These are phyloP conservation scores for Lentinula sp. DNA, from an alignment of 768 basidiomycete genomes.

Conservation along the genomic window DNA sequence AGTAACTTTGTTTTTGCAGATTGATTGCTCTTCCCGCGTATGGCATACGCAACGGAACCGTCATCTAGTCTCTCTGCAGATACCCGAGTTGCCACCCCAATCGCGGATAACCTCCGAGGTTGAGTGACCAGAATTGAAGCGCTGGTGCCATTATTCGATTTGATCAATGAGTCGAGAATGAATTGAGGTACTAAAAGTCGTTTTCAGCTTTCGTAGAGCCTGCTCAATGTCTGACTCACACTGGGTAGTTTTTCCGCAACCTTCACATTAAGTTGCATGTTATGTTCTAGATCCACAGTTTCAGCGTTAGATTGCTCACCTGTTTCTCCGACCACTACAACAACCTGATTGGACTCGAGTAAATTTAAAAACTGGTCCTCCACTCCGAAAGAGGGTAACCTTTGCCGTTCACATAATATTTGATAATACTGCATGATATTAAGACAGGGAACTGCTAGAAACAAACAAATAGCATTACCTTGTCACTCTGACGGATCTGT, in stretches of 20 bases:
- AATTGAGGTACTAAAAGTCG: constrained; percentile 72
- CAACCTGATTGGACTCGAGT: constrained; percentile 55
- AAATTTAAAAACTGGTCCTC: constrained; percentile 55
- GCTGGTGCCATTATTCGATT: constrained; percentile 48
- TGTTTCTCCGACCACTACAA: constrained; percentile 89
- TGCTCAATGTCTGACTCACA: constrained; percentile 30
- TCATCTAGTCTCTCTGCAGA: constrained; percentile 74
- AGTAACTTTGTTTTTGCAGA: constrained; percentile 64
- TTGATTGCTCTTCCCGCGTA: constrained; percentile 79
- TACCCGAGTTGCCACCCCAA: constrained; percentile 84
- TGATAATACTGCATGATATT: constrained; percentile 36
- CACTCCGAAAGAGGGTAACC: constrained; percentile 72
- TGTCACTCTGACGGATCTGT: constrained; percentile 29
- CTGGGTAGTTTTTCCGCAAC: constrained; percentile 91
- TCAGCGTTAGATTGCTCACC: constrained; percentile 34
- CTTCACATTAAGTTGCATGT: constrained; percentile 23
- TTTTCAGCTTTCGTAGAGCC: neutral
- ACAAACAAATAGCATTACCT: constrained; percentile 18
- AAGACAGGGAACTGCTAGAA: neutral
- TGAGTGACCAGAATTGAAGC: constrained; percentile 84
- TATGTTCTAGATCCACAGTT: neutral
- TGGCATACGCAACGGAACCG: constrained; percentile 81
- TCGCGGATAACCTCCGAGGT: constrained; percentile 82
- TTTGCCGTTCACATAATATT: constrained; percentile 49
- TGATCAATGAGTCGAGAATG: constrained; percentile 78